These are phyloP conservation scores for Nothophoma quercina DNA, from an alignment of 2,329 filamentous ascomycete genomes.

Conservation along the genomic window DNA sequence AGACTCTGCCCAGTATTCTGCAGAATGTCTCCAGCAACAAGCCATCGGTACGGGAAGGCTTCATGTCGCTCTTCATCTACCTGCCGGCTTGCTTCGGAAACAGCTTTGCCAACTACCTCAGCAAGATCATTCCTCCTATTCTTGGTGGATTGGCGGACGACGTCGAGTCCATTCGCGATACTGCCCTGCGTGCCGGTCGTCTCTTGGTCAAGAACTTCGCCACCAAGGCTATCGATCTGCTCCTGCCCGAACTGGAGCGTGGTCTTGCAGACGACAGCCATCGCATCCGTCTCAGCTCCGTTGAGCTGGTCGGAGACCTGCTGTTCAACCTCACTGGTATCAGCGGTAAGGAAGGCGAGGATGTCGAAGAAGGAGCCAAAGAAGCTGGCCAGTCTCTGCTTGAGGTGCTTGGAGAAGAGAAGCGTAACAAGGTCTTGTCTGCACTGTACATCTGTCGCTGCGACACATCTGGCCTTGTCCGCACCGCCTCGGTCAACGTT, in stretches of 20 bases:
- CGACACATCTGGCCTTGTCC: constrained; percentile 92
- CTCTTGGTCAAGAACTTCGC: constrained; percentile 98
- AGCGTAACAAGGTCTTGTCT: constrained; percentile 96
- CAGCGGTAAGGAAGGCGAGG: constrained; percentile 76
- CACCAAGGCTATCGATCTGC: constrained; percentile 88
- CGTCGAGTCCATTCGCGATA: constrained; percentile 94
- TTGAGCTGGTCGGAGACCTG: constrained; percentile 94
- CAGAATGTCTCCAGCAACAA: constrained; percentile 95
- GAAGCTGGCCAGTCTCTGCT: constrained; percentile 93
- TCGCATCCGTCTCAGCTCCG: constrained; percentile 96
- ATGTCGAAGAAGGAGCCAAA: constrained; percentile 79
- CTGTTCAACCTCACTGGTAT: constrained; percentile 98
- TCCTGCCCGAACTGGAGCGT: constrained; percentile 93
- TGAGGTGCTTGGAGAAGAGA: constrained; percentile 93
- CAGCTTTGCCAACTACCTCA: constrained; percentile 95
- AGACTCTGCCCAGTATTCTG: constrained; percentile 93
- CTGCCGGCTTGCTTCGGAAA: constrained; percentile 98
- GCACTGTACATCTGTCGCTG: constrained; percentile 96
- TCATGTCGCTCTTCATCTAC: constrained; percentile 99
- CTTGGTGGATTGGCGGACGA: constrained; percentile 94
- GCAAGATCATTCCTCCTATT: constrained; percentile 94
- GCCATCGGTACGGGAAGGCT: constrained; percentile 90
- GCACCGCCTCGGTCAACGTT: constrained; percentile 86
- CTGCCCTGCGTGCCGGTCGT: constrained; percentile 90
- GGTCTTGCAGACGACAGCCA: constrained; percentile 97